Evolutionary conservation across 208 protist species (phyloP), one percentile per base, ranked within the genome.

Genomic region (Leishmania tropica): DNA sequence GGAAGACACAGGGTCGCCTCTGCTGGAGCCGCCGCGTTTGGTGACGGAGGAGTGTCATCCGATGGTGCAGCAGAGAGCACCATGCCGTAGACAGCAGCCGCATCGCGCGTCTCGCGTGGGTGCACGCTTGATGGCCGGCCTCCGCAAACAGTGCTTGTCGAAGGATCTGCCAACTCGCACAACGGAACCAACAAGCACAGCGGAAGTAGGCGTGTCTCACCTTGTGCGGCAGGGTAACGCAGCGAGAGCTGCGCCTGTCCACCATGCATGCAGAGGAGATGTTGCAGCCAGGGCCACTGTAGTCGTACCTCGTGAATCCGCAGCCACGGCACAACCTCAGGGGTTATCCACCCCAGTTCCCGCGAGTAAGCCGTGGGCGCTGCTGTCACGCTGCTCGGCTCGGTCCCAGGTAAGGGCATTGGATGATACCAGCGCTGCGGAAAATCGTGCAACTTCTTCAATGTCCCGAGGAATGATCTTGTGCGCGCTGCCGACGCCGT

Each of bases 281-380:
- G 86, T 54, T 79, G 80, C 51, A 89, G 74, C 86, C 83, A 87
- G 58, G 79, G 76, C 86, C 82, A 87, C 58, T 67, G 74, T 65
- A 89, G 72, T 6, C 80, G 83, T 48, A 85, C 56, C 17, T 83
- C 42, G 24, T 64, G 64, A n/a, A 82, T 54, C 35, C 53, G 73
- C n/a, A 85, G 72, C 83, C 77, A 85, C 64, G 83, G 83, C 72
- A 54, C 78, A 28, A 85, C 35, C n/a, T 79, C 73, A 6, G 53
- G 77, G 65, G 54, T 70, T 53, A 79, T 79, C 83, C 77, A 81
- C n/a, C 45, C 48, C 45, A 76, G 78, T 5, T 3, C 70, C 19
- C 11, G 40, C 37, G 76, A 42, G 15, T 74, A 73, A 28, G 42
- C 10, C 53, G 24, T 19, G 7, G 75, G 24, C 21, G 31, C 37